Conservation (phyloP, 176 grass and related monocot species). For the Aegilops sharonensis region DNA sequence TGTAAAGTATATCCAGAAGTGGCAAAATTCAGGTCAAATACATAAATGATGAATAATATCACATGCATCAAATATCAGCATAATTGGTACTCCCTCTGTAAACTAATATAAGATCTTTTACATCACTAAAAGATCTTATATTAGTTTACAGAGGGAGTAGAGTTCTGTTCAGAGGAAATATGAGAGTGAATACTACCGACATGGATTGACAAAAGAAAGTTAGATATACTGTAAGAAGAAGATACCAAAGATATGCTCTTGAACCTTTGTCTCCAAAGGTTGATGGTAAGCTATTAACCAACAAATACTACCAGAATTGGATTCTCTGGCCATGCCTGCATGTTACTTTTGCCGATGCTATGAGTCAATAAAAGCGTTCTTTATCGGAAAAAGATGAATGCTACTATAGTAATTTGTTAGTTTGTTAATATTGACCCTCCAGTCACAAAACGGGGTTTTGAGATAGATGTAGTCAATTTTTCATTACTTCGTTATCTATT, state of each 20-base stretch:
- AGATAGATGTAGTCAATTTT: neutral
- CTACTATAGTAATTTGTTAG: neutral
- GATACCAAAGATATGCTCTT: neutral
- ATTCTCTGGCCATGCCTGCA: neutral
- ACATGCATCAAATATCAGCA: neutral
- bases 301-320: neutral
- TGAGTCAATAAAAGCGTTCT: no score
- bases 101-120: no score
- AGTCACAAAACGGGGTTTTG: no score
- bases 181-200: slow-evolving; percentile 3
- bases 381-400: no score
- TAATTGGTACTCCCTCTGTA: no score
- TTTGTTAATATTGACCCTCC: neutral
- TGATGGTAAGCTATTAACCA: neutral
- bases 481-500: neutral
- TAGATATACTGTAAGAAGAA: neutral
- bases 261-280: neutral
- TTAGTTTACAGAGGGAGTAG: no score
- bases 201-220: slow-evolving; percentile 6
- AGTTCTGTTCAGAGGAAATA: neutral
- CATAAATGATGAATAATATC: no score
- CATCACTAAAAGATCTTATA: no score
- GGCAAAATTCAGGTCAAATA: neutral
- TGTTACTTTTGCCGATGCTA: neutral
- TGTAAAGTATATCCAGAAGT: neutral